A percentile compares a stretch with the other conserved stretches of the same genome.
These are phyloP conservation scores for Claviceps quebecensis DNA, from an alignment of 2,329 filamentous ascomycete genomes.

Conservation along the genomic window DNA sequence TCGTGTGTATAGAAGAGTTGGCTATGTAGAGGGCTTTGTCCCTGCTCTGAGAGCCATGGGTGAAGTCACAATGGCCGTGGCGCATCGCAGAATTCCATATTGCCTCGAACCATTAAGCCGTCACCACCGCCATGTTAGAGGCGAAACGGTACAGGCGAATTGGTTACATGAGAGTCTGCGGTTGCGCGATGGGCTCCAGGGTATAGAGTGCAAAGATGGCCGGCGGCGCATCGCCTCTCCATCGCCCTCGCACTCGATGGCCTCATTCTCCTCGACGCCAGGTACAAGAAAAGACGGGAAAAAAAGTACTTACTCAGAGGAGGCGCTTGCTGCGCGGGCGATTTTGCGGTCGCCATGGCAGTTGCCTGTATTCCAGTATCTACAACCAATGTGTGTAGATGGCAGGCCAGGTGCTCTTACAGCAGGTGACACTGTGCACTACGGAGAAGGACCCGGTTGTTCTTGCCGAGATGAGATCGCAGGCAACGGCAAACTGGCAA, in stretches of 20 bases:
- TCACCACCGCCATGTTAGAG: neutral
- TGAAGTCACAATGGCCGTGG: neutral
- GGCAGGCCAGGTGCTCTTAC: neutral
- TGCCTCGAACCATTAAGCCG: neutral
- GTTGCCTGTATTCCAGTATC: neutral
- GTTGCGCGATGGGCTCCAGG: too few species aligned
- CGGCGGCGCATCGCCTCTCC: too few species aligned
- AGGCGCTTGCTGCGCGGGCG: conserved; percentile 5
- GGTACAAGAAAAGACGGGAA: neutral
- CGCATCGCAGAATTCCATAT: neutral
- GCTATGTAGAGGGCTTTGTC: neutral
- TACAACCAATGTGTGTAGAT: neutral
- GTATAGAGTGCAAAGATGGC: too few species aligned
- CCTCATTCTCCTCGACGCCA: neutral
- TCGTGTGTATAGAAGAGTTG: neutral
- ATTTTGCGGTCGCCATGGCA: conserved; percentile 5
- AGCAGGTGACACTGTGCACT: neutral
- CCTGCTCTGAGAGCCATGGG: too few species aligned
- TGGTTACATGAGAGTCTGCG: too few species aligned
- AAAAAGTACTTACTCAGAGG: conserved; percentile 4
- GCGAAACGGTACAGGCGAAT: neutral
- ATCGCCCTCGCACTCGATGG: neutral
- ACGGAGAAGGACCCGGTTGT: neutral
- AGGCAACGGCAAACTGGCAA: neutral
- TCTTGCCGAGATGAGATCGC: neutral